A percentile compares a stretch with the other conserved stretches of the same genome.
These are phyloP conservation scores for Mesembryanthemum crystallinum DNA, from an alignment of 148 eudicot genomes.

Conservation along the genomic window DNA sequence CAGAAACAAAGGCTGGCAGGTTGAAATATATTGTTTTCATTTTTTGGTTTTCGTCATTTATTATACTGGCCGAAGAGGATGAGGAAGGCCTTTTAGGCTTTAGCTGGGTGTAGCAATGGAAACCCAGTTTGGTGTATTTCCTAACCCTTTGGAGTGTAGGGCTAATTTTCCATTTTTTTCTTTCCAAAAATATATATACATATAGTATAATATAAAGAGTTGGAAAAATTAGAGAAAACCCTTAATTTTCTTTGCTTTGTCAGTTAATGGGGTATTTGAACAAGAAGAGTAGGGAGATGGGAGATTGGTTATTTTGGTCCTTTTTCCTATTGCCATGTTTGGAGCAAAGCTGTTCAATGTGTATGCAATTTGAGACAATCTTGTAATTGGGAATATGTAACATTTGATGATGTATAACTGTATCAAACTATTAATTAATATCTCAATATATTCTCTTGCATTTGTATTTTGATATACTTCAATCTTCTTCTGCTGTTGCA, in stretches of 20 bases:
- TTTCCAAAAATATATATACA: neutral
- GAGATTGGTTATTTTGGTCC: constrained; percentile 7
- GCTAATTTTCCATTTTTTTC: constrained; percentile 18
- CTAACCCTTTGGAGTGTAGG: constrained; percentile 25
- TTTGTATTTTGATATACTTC: neutral
- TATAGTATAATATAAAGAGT: neutral
- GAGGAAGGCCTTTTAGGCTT: constrained; percentile 1
- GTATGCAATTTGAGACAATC: constrained; percentile 2
- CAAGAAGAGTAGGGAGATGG: constrained; percentile 15
- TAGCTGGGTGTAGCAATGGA: constrained; percentile 18
- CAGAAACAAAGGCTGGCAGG: neutral
- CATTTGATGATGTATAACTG: constrained; percentile 29
- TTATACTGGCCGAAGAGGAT: constrained; percentile 10
- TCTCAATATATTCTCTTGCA: constrained; percentile 16
- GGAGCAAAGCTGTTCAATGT: neutral
- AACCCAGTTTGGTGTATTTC: constrained; percentile 22
- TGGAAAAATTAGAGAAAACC: neutral
- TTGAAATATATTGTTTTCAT: neutral
- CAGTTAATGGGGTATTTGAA: neutral
- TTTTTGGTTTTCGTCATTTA: constrained; percentile 1
- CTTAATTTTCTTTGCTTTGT: neutral
- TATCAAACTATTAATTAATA: constrained; percentile 10
- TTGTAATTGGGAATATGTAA: constrained; percentile 18
- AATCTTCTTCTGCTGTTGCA: neutral
- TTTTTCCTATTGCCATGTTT: neutral